A percentile compares a stretch with the other conserved stretches of the same genome.
Conservation (phyloP, 768 basidiomycete species). For the Saitozyma sp. region DNA sequence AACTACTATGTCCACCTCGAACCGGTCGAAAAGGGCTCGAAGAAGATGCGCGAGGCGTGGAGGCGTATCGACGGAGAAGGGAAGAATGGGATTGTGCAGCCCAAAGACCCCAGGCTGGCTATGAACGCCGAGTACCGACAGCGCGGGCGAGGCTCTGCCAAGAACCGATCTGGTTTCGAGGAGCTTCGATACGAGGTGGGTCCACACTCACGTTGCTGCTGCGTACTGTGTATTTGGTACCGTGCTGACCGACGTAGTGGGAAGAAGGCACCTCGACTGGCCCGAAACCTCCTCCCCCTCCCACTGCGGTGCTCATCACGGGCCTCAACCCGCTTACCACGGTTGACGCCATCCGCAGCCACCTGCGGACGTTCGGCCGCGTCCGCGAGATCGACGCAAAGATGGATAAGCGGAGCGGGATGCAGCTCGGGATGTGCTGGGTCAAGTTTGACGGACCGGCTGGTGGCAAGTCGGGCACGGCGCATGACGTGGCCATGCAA, state of each 20-base stretch:
- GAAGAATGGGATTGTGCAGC: slow-evolving; percentile 4
- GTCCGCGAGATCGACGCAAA: slow-evolving; percentile 72
- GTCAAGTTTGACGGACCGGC: slow-evolving; percentile 59
- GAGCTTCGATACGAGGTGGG: slow-evolving; percentile 46
- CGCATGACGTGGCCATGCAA: slow-evolving; percentile 67
- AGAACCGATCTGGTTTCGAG: slow-evolving; percentile 31
- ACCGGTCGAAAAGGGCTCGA: slow-evolving; percentile 22
- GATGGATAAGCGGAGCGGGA: slow-evolving; percentile 76
- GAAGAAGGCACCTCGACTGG: slow-evolving; percentile 67
- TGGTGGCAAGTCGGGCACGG: slow-evolving; percentile 20
- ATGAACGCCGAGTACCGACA: slow-evolving; percentile 11
- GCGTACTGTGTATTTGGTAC: background rate
- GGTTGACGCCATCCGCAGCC: slow-evolving; percentile 63
- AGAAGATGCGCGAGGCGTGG: slow-evolving; percentile 29
- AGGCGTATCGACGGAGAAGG: slow-evolving; percentile 14
- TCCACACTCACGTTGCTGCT: background rate
- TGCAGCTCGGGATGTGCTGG: slow-evolving; percentile 75
- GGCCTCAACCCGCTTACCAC: slow-evolving; percentile 72
- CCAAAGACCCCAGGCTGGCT: slow-evolving; percentile 28
- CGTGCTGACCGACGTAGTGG: slow-evolving; percentile 58
- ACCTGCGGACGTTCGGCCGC: slow-evolving; percentile 66
- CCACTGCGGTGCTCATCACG: slow-evolving; percentile 65
- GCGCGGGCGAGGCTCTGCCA: slow-evolving; percentile 30
- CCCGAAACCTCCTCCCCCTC: slow-evolving; percentile 66
- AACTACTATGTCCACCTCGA: slow-evolving; percentile 15